A percentile compares a stretch with the other conserved stretches of the same genome.
phyloP scores from a whole-genome alignment of 129 eudicot species.

The Oenanthe sinensis region DNA sequence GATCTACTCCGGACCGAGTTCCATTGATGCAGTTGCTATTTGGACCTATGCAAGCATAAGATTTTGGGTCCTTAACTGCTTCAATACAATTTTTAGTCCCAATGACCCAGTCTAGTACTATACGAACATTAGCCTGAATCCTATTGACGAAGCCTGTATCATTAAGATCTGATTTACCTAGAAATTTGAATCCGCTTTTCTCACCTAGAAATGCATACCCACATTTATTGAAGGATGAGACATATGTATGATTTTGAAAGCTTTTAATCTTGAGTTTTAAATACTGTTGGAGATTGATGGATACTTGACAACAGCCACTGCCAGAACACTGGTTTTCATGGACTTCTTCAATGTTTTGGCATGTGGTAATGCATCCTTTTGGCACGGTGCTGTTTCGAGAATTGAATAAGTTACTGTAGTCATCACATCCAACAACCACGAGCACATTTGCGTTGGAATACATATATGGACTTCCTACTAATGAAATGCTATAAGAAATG shows the following conservation, averaged over 20 bases:
- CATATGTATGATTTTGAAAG: background rate
- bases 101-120: slow-evolving; percentile 54
- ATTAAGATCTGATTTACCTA: slow-evolving; percentile 26
- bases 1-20: slow-evolving; percentile 26
- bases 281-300: slow-evolving; percentile 15
- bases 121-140: slow-evolving; percentile 27
- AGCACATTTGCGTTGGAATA: slow-evolving; percentile 8
- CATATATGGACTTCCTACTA: background rate
- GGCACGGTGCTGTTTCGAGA: background rate
- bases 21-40: slow-evolving; percentile 29
- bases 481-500: too few relatives aligned
- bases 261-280: accelerated
- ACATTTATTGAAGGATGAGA: slow-evolving; percentile 29
- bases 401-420: background rate
- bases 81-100: slow-evolving; percentile 39
- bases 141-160: slow-evolving; percentile 18
- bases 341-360: slow-evolving; percentile 18
- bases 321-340: slow-evolving; percentile 24
- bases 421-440: slow-evolving; percentile 36
- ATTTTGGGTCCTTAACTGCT: background rate
- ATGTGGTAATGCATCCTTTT: slow-evolving; percentile 18
- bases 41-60: slow-evolving; percentile 11
- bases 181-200: slow-evolving; percentile 25
- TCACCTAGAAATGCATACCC: slow-evolving; percentile 50
- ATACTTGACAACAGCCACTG: slow-evolving; percentile 30